A percentile compares a stretch with the other conserved stretches of the same genome.
Conservation (phyloP, 805 yeast species). For the Maudiozyma pseudohumilis region DNA sequence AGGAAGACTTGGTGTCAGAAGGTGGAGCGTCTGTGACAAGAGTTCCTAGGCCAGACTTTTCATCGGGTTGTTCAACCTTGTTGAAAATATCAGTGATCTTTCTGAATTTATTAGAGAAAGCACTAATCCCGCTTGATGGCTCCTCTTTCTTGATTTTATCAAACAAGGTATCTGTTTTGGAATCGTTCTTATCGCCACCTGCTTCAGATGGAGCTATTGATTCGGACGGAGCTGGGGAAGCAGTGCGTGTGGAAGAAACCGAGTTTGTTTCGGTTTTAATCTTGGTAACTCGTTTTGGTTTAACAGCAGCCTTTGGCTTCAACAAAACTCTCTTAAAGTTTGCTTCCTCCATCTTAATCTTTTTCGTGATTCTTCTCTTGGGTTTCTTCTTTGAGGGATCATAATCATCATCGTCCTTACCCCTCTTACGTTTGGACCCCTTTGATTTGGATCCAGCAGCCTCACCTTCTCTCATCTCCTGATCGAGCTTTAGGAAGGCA, state of each 20-base stretch:
- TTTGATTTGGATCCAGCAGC: conserved; percentile 38
- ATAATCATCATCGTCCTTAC: conserved; percentile 24
- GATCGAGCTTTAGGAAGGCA: conserved; percentile 56
- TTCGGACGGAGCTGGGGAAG: conserved; percentile 5
- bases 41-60: conserved; percentile 2
- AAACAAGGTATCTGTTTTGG: conserved; percentile 16
- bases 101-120: conserved; percentile 26
- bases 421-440: conserved; percentile 28
- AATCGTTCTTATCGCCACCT: conserved; percentile 6
- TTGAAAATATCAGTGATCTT: conserved; percentile 25
- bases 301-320: conserved; percentile 19
- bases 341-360: conserved; percentile 20
- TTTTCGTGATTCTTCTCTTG: conserved; percentile 13
- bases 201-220: background rate
- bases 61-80: conserved; percentile 5
- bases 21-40: background rate
- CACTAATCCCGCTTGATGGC: conserved; percentile 15
- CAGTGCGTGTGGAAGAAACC: conserved; percentile 3
- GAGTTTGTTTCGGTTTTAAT: conserved; percentile 17
- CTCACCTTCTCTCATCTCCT: conserved; percentile 43
- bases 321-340: conserved; percentile 22
- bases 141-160: conserved; percentile 12
- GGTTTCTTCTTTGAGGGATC: conserved; percentile 21
- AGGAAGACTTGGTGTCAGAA: background rate
- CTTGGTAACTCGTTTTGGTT: conserved; percentile 18